Evolutionary conservation across 139 green algal species (phyloP).

Genomic region (Ulvella scutata): DNA sequence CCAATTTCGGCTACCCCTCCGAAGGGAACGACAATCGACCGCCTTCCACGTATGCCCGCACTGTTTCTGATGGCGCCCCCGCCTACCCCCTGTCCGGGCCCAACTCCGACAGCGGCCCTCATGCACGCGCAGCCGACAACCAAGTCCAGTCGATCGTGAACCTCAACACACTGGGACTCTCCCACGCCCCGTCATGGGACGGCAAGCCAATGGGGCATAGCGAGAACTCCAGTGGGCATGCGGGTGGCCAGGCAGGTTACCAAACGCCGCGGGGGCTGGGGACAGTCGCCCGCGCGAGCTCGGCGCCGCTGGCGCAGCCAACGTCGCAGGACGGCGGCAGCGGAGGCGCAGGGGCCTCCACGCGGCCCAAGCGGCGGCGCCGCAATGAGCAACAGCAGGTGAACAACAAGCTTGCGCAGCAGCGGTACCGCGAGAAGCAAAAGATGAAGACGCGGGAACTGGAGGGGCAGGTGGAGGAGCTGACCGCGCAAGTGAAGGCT

Average conservation of each 20-base stretch:
- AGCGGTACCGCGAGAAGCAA: conserved; percentile 3
- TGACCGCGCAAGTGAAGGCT: background rate
- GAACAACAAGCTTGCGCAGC: conserved; percentile 3
- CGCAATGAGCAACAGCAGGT: conserved; percentile 1
- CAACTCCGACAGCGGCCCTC: background rate
- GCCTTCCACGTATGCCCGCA: too few species aligned
- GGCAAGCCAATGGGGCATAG: background rate
- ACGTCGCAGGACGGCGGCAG: background rate
- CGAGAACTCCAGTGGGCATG: background rate
- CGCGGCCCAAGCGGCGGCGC: background rate
- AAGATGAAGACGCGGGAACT: background rate
- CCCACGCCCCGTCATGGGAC: background rate
- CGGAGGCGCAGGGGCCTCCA: background rate
- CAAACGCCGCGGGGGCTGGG: background rate
- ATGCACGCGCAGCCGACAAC: background rate
- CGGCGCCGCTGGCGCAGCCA: background rate
- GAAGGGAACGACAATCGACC: too few species aligned
- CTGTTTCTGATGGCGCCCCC: too few species aligned
- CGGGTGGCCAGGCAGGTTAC: background rate
- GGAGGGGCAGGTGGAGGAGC: background rate
- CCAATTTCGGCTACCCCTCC: background rate
- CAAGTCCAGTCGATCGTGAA: background rate
- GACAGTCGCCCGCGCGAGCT: background rate
- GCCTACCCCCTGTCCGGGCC: background rate
- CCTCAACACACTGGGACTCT: background rate